phyloP scores from a whole-genome alignment of 345 rosid species.

The Arabidopsis thaliana region TAIR10.1 NC_003070.9:20132001-20132500 shows the following conservation, averaged over 20 bases:
- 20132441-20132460: constrained; percentile 42
- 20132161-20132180: constrained; percentile 25
- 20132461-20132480: constrained; percentile 29
- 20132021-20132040: no score
- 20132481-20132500: constrained; percentile 65
- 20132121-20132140: neutral
- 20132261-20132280: constrained; percentile 3
- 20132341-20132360: constrained; percentile 1
- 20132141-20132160: constrained; percentile 4
- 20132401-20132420: constrained; percentile 38
- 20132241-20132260: constrained; percentile 30
- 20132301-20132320: constrained; percentile 2
- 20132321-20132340: neutral
- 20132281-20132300: constrained; percentile 22
- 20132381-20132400: constrained; percentile 64
- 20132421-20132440: constrained; percentile 55
- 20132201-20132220: constrained; percentile 38
- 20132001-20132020: no score
- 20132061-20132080: neutral
- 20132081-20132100: no score
- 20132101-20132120: no score
- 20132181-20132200: constrained; percentile 32
- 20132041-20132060: neutral
- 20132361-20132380: constrained; percentile 44
- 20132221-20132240: constrained; percentile 24